phyloP scores from a whole-genome alignment of 371 early-diverging fungal species.

The Mortierella sp. region DNA sequence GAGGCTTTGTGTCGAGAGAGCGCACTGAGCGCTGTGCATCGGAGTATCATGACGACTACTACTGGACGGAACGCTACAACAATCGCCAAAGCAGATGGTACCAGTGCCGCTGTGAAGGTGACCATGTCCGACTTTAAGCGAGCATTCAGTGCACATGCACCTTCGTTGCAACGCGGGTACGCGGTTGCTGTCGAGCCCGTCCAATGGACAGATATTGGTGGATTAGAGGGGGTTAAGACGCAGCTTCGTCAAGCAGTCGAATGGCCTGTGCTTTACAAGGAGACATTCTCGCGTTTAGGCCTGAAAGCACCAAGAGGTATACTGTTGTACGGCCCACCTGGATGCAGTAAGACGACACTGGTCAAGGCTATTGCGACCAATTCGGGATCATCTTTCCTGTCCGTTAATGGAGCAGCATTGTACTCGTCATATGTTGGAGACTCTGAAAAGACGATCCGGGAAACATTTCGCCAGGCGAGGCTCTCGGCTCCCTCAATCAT shows the following conservation, averaged over 20 bases:
- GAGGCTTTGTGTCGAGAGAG: slow-evolving; percentile 92
- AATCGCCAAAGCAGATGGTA: no score
- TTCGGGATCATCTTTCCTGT: slow-evolving; percentile 84
- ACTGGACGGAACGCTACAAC: background rate
- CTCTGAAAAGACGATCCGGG: slow-evolving; percentile 80
- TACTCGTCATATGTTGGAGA: slow-evolving; percentile 96
- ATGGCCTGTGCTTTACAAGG: slow-evolving; percentile 89
- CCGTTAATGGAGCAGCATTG: slow-evolving; percentile 90
- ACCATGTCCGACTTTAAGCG: slow-evolving; percentile 65
- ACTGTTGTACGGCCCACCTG: slow-evolving; percentile 97
- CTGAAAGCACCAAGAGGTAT: slow-evolving; percentile 89
- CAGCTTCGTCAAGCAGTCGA: slow-evolving; percentile 93
- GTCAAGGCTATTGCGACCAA: slow-evolving; percentile 88
- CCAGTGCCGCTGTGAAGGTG: slow-evolving; percentile 33
- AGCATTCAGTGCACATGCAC: slow-evolving; percentile 73
- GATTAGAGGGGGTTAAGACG: slow-evolving; percentile 91
- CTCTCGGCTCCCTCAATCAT: slow-evolving; percentile 91
- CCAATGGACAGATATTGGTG: slow-evolving; percentile 94
- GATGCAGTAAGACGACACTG: slow-evolving; percentile 97
- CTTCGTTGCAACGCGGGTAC: slow-evolving; percentile 73
- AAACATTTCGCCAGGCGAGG: slow-evolving; percentile 67
- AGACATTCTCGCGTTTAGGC: slow-evolving; percentile 82
- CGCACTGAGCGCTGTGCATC: slow-evolving; percentile 72
- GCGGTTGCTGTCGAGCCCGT: slow-evolving; percentile 70
- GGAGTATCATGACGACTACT: slow-evolving; percentile 44